Evolutionary conservation across 2,329 filamentous ascomycete species (phyloP).

Genomic region (Colletotrichum sp.): DNA sequence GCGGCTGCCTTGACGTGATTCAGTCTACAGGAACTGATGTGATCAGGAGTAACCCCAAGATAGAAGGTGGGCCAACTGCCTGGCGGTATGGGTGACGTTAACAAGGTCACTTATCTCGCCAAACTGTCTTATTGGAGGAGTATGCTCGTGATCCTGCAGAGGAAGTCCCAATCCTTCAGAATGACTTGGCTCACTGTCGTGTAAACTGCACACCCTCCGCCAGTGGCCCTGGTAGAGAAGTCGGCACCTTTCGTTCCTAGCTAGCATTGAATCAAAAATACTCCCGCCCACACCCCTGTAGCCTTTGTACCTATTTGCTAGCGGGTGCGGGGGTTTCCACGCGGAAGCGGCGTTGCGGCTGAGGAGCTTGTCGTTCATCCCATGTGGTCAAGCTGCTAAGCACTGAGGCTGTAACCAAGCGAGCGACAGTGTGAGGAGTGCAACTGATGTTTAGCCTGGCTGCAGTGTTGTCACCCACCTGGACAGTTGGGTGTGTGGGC

Average conservation of each 20-base stretch:
- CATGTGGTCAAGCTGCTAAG: neutral
- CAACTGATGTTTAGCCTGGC: neutral
- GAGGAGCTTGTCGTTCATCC: neutral
- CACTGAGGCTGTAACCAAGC: neutral
- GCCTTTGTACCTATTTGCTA: neutral
- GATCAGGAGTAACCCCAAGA: neutral
- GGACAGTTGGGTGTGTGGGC: neutral
- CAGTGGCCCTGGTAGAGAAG: neutral
- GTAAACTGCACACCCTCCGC: neutral
- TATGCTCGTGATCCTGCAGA: neutral
- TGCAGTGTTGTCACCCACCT: neutral
- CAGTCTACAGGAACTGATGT: neutral
- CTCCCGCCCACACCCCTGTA: neutral
- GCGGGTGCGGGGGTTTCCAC: neutral
- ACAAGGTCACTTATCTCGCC: neutral
- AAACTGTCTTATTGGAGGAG: neutral
- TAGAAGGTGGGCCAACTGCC: neutral
- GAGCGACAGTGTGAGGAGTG: neutral
- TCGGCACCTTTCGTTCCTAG: neutral
- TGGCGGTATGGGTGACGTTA: neutral
- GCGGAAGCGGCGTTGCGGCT: neutral
- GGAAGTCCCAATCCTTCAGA: neutral
- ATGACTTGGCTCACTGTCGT: neutral
- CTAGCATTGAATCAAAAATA: neutral
- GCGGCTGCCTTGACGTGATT: neutral